Base-by-base conservation (phyloP, 495 filamentous ascomycete genomes). In the Aspergillus incahuasiensis region DNA sequence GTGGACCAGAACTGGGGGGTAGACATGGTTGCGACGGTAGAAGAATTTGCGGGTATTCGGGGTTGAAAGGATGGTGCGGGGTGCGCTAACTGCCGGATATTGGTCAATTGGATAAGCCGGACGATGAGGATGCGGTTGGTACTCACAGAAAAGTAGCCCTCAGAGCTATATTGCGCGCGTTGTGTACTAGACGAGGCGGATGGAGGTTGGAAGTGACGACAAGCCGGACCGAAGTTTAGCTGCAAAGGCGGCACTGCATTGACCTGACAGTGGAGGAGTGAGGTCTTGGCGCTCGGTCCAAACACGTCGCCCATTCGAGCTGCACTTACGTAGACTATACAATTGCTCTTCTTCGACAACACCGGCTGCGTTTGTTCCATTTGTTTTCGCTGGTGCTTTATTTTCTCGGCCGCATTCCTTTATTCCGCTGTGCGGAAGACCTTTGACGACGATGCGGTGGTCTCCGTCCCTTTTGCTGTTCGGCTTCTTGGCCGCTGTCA, bases 1-100 rank as follows among this genome's bases (percentile, higher is more conserved):
- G 79, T 74, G 38, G 80, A 77, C 82, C 85, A 97, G 86, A 98
- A 96, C 61, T 79, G 80, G 57, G 92, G 91, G 65, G 69, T 71
- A 52, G 80, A 77, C 86, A 90, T 90, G 62, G 60, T 76, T 64
- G 61, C 52, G 41, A 58, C 35, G 52, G 60, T 55, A 25, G 56
- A 56, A 34, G 52, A 52, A 28, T 52, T 49, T 39, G 47, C 35
- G 48, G 48, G n/a, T n/a, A 41, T 32, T 48, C 46, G 15, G 46
- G 28, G 46, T 11, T 34, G 18, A 38, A 39, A 8, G 3, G 34
- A 35, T 15, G 52, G 47, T 13, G 43, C 35, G 21, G 24, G 19
- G 21, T 15, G 34, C 21, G 40, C 24, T 15, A 40, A 25, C 15
- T 35, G 8, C 51, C 1, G 21, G 41, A 44, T 19, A 24, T 16